Base-by-base conservation (phyloP, 2,329 filamentous ascomycete species). In the Sordariomycetes sp. region DNA sequence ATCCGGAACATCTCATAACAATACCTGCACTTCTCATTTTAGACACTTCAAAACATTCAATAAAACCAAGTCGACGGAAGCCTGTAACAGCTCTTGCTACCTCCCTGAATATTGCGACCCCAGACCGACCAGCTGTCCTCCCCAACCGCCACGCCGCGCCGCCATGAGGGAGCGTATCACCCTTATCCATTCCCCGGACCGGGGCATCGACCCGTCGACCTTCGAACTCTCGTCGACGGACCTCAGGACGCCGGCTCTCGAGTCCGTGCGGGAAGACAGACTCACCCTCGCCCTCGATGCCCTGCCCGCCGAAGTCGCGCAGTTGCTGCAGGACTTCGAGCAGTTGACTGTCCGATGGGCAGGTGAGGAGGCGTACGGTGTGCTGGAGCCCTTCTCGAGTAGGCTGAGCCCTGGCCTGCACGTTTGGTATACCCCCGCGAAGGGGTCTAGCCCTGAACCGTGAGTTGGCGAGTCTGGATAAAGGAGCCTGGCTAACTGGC, bases 341-440 rank as follows among this genome's bases (percentile, higher is more conserved):
- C 79, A 86, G 54, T 61, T 95, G 27, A 82, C 90, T 55, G 63
- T 95, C 38, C 75, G 82, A 52, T 94, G 87, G 85, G 70, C 74
- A n/a, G 74, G 77, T 11, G 61, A 75, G 3, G 47, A 50, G 6
- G 48, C 67, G 2, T 80, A 79, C 51, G 61, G 72, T 25, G 63
- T 72, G 2, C 62, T 80, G 29, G 68, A 79, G 25, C 88, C 88
- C 2, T 81, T 92, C 47, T 64, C 74, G 28, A 86, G 86, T 33
- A 74, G 83, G 38, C 57, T 87, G 11, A 78, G 86, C 3, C 79
- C 88, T 1, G 90, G 90, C 3, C 62, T 96, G 16, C 87, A 95
- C 62, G 64, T 87, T 8, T 30, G 21, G 14, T 32, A 23, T 20
- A 83, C 81, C 0, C 82, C 82, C 1, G 18, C 34, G 9, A 36